Conservation (phyloP, 306 rosid species). For the Begonia peltatifolia region DNA sequence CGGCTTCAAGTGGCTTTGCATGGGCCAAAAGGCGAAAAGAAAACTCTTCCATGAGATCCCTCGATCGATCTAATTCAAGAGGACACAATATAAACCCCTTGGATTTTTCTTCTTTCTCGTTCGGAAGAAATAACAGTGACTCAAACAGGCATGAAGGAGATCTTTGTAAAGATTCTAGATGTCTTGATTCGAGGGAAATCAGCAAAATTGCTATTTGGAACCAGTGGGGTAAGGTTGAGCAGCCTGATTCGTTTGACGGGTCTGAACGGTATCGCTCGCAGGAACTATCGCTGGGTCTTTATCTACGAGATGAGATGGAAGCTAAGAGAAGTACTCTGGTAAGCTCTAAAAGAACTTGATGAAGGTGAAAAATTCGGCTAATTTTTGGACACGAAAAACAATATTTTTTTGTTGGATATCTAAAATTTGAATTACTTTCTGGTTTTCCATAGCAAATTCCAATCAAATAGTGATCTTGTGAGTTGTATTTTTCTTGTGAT, state of each 20-base stretch:
- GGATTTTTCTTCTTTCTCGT: conserved; percentile 32
- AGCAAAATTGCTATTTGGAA: conserved; percentile 60
- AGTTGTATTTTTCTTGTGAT: no score
- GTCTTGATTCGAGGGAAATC: conserved; percentile 45
- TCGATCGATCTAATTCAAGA: conserved; percentile 64
- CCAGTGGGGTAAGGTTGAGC: conserved; percentile 82
- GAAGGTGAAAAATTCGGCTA: no score
- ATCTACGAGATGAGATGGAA: conserved; percentile 53
- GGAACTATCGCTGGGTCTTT: conserved; percentile 60
- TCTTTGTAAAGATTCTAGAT: conserved; percentile 29
- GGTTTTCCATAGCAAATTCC: no score
- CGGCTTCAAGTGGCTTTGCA: conserved; percentile 92
- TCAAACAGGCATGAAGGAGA: conserved; percentile 44
- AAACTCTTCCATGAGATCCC: conserved; percentile 43
- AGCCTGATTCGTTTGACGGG: conserved; percentile 83
- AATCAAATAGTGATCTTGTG: no score
- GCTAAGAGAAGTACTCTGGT: conserved; percentile 70
- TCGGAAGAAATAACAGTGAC: conserved; percentile 9
- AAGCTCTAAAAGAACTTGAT: conserved; percentile 8
- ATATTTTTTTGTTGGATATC: no score
- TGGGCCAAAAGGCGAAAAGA: conserved; percentile 94
- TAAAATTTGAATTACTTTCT: no score
- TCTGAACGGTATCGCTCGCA: conserved; percentile 87
- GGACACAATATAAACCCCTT: conserved; percentile 47
- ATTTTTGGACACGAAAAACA: no score